Evolutionary conservation across 495 filamentous ascomycete species (phyloP).

Genomic region (Aspergillus avenaceus): DNA sequence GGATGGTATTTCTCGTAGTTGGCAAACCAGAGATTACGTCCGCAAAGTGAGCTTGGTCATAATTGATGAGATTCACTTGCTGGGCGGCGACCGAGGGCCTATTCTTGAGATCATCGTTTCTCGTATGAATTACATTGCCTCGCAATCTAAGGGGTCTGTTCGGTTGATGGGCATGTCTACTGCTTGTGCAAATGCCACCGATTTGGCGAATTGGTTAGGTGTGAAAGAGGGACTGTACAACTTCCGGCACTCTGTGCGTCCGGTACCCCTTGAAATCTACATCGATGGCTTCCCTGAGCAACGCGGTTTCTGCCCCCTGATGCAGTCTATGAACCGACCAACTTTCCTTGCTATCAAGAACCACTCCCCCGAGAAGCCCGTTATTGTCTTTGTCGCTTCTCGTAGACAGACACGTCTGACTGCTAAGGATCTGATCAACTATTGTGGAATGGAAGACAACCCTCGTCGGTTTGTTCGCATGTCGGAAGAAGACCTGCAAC

Average conservation of each 20-base stretch:
- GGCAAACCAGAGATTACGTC: conserved; percentile 96
- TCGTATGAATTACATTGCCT: conserved; percentile 98
- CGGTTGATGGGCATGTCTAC: conserved; percentile 97
- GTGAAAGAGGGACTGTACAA: conserved; percentile 98
- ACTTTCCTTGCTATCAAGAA: conserved; percentile 95
- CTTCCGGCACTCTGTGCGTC: conserved; percentile 95
- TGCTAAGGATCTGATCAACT: conserved; percentile 92
- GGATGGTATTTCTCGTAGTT: conserved; percentile 98
- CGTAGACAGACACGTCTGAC: conserved; percentile 92
- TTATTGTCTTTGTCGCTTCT: conserved; percentile 97
- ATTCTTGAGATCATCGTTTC: conserved; percentile 99
- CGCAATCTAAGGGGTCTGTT: conserved; percentile 79
- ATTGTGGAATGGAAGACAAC: conserved; percentile 98
- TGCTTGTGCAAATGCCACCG: conserved; percentile 91
- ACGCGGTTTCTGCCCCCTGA: conserved; percentile 92
- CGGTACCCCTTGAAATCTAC: conserved; percentile 90
- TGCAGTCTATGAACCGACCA: conserved; percentile 98
- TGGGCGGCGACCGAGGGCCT: conserved; percentile 92
- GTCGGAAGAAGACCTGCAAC: conserved; percentile 88
- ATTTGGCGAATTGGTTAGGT: conserved; percentile 94
- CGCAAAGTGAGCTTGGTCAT: conserved; percentile 93
- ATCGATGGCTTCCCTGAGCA: conserved; percentile 97
- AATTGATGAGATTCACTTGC: conserved; percentile 96
- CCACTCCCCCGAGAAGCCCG: conserved; percentile 92
- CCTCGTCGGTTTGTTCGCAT: conserved; percentile 87